Base-by-base conservation (phyloP, 148 eudicot species). In the Drosera capensis region DNA sequence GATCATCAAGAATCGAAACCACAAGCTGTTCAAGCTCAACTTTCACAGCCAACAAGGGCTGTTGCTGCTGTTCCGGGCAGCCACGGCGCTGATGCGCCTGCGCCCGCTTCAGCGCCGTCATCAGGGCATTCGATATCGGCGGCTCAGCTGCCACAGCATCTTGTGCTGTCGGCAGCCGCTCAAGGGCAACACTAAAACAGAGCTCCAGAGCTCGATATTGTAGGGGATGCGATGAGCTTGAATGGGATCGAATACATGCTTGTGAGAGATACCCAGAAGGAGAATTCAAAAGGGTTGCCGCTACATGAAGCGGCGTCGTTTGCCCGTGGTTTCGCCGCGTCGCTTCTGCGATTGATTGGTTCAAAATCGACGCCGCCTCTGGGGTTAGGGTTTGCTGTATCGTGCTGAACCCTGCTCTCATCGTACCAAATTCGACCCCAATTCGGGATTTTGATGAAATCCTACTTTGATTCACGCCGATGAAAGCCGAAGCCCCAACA, bases 171-270 rank as follows among this genome's bases (percentile, higher is more conserved):
- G 14, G 25, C 20, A 88, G 70, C 13, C 94, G 74, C 14, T 88
- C 96, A 0, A 88, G 65, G 0, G 96, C 96, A 0, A 88, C 96
- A 52, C 83, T 77, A 63, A 88, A 88, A 64, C 96, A 88, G 22
- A 88, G 77, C 81, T 88, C 96, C 1, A 88, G 53, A 1, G 96
- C 96, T 1, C 96, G 45, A 46, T 94, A 88, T 86, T 88, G 96
- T 3, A 88, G 73, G 0, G 96, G 96, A 57, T 88, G 96, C 3
- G 94, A 83, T 0, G 96, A 88, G 21, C 80, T 88, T 0, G 96
- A 92, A 62, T 88, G 96, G 0, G 96, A 80, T 0, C 94, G 75
- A 43, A 83, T 77, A 44, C 96, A 88, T 0, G 96, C 96, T 43
- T 88, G 86, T 1, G 92, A 61, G 51, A 88, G 68, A 20, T 58